These are phyloP conservation scores for Ogataea glucozyma DNA, from an alignment of 805 yeast genomes.

Conservation along the genomic window DNA sequence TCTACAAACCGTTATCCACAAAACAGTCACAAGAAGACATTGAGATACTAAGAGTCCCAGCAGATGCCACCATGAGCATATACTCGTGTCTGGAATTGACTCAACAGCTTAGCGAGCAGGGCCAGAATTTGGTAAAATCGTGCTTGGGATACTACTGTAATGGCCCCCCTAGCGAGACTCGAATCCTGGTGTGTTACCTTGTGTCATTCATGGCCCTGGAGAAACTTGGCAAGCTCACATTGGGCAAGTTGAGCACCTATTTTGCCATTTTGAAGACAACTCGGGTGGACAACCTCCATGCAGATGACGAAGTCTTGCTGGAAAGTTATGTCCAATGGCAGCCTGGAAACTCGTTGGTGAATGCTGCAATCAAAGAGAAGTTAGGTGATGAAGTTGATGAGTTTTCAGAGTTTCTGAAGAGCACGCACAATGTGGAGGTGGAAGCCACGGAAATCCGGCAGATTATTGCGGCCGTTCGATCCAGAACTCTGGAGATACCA, in stretches of 20 bases:
- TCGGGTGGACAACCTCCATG: conserved; percentile 30
- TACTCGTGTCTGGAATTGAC: conserved; percentile 29
- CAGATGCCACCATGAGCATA: conserved; percentile 34
- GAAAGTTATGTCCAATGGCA: conserved; percentile 19
- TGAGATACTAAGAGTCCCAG: conserved; percentile 43
- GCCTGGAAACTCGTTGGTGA: conserved; percentile 15
- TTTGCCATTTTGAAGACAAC: conserved; percentile 38
- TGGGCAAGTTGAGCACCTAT: conserved; percentile 27
- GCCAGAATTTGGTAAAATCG: conserved; percentile 19
- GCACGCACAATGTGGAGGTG: conserved; percentile 20
- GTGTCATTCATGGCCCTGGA: conserved; percentile 23
- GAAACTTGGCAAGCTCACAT: neutral
- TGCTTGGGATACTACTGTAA: conserved; percentile 21
- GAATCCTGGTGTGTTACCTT: conserved; percentile 29
- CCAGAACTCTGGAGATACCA: conserved; percentile 70
- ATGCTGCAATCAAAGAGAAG: conserved; percentile 15
- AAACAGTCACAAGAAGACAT: conserved; percentile 15
- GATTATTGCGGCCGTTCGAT: conserved; percentile 46
- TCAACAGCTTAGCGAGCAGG: conserved; percentile 20
- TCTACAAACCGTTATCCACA: conserved; percentile 19
- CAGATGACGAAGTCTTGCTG: conserved; percentile 31
- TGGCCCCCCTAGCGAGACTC: conserved; percentile 26
- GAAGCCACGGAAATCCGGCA: conserved; percentile 20
- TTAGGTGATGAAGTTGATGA: conserved; percentile 19
- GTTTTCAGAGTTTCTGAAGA: conserved; percentile 18